These are phyloP conservation scores for Entonaema liquescens DNA, from an alignment of 495 filamentous ascomycete genomes.

Conservation along the genomic window DNA sequence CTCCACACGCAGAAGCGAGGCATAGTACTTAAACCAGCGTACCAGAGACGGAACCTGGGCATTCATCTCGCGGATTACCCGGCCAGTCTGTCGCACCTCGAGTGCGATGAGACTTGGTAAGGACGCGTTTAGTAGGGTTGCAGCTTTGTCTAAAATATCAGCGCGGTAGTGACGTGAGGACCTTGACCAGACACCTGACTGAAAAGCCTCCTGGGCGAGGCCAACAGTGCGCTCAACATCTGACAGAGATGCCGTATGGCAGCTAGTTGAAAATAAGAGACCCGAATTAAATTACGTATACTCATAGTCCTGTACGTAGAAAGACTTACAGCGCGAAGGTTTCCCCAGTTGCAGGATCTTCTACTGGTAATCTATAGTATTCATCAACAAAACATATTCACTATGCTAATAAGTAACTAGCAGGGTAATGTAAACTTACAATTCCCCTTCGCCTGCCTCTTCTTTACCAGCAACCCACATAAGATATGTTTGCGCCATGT, in stretches of 20 bases:
- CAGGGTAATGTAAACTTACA: constrained; percentile 27
- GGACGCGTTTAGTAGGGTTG: constrained; percentile 57
- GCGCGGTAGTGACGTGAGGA: constrained; percentile 62
- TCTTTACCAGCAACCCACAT: constrained; percentile 49
- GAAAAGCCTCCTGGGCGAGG: constrained; percentile 58
- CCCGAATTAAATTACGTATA: not conserved
- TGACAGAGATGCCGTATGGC: constrained; percentile 59
- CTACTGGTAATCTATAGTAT: constrained; percentile 45
- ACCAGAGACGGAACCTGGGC: constrained; percentile 69
- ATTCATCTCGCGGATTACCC: constrained; percentile 70
- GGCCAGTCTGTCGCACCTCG: constrained; percentile 69
- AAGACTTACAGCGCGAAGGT: constrained; percentile 47
- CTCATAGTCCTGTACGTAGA: not conserved
- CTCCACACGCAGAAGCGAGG: constrained; percentile 65
- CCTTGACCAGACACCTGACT: constrained; percentile 65
- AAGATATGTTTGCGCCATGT: constrained; percentile 33
- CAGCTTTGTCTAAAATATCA: constrained; percentile 64
- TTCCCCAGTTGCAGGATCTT: constrained; percentile 50
- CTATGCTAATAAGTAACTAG: not conserved
- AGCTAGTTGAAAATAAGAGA: constrained; percentile 46
- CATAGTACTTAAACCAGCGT: constrained; percentile 73
- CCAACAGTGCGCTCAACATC: constrained; percentile 58
- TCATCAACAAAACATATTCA: not conserved
- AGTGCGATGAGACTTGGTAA: constrained; percentile 62
- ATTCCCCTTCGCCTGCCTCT: constrained; percentile 34